Conservation (phyloP, 768 basidiomycete species). For the Pisolithus orientalis region DNA sequence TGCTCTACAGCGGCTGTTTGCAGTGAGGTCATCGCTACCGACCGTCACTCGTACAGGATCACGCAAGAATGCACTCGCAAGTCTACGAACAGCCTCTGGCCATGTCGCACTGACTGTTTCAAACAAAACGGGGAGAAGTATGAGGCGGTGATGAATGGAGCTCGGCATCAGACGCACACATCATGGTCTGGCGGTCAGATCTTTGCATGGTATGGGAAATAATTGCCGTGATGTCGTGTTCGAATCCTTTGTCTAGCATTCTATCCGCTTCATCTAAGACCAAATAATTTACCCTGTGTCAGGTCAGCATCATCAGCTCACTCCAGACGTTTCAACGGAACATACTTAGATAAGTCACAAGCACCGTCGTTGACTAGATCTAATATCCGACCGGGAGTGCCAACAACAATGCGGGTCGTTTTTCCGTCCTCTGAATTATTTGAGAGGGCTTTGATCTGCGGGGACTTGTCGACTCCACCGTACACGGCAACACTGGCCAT, state of each 20-base stretch:
- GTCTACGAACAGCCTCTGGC: conserved; percentile 88
- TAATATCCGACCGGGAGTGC: conserved; percentile 89
- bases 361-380: conserved; percentile 87
- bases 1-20: conserved; percentile 94
- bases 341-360: conserved; percentile 74
- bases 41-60: conserved; percentile 88
- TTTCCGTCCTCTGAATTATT: conserved; percentile 45
- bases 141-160: not conserved
- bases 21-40: conserved; percentile 90
- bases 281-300: conserved; percentile 72
- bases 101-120: conserved; percentile 90
- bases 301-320: conserved; percentile 1
- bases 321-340: conserved; percentile 4
- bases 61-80: conserved; percentile 84
- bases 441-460: conserved; percentile 67
- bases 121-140: too few relatives aligned
- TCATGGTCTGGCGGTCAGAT: conserved; percentile 80
- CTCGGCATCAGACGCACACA: conserved; percentile 57
- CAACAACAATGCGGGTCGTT: conserved; percentile 76
- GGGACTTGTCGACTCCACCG: conserved; percentile 90
- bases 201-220: conserved; percentile 68
- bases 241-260: conserved; percentile 98
- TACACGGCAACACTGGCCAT: conserved; percentile 85
- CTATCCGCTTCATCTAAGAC: conserved; percentile 97
- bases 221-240: conserved; percentile 92